phyloP scores from a whole-genome alignment of 345 rosid genomes.

The Linum lewisii region DNA sequence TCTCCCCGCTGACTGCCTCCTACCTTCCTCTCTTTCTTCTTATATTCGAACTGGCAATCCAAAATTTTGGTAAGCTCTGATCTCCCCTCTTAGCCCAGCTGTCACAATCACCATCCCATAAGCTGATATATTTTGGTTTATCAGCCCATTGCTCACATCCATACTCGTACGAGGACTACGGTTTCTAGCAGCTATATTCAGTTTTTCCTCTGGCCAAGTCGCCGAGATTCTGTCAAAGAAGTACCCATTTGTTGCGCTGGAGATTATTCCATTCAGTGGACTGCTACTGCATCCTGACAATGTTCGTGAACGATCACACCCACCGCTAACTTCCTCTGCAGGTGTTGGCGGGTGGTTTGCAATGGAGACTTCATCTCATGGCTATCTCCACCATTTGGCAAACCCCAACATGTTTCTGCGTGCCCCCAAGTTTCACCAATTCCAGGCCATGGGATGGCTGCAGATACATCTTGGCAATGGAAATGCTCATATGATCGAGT shows the following conservation, averaged over 20 bases:
- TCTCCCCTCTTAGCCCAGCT: conserved; percentile 79
- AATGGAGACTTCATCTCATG: conserved; percentile 44
- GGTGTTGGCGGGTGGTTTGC: conserved; percentile 83
- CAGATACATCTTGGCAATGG: conserved; percentile 80
- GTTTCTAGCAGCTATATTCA: conserved; percentile 32
- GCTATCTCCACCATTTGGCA: conserved; percentile 32
- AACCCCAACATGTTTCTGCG: conserved; percentile 26
- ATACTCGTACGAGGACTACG: conserved; percentile 43
- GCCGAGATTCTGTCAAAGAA: conserved; percentile 83
- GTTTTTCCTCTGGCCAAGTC: conserved; percentile 92
- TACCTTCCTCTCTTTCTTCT: conserved; percentile 6
- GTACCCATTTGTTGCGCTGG: conserved; percentile 69
- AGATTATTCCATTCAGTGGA: conserved; percentile 64
- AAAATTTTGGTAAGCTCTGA: conserved; percentile 78
- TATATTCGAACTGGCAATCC: conserved; percentile 68
- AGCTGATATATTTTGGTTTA: conserved; percentile 48
- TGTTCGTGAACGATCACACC: conserved; percentile 30
- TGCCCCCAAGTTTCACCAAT: conserved; percentile 41
- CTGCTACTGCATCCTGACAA: conserved; percentile 35
- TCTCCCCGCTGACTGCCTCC: background rate
- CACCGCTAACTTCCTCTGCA: conserved; percentile 37
- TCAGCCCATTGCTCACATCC: conserved; percentile 36
- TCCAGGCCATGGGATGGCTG: conserved; percentile 93
- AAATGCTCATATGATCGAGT: conserved; percentile 76
- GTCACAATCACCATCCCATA: conserved; percentile 89